Evolutionary conservation across 2,329 filamentous ascomycete species (phyloP), one percentile per base, ranked within the genome.

Genomic region (Coniochaeta sp.): DNA sequence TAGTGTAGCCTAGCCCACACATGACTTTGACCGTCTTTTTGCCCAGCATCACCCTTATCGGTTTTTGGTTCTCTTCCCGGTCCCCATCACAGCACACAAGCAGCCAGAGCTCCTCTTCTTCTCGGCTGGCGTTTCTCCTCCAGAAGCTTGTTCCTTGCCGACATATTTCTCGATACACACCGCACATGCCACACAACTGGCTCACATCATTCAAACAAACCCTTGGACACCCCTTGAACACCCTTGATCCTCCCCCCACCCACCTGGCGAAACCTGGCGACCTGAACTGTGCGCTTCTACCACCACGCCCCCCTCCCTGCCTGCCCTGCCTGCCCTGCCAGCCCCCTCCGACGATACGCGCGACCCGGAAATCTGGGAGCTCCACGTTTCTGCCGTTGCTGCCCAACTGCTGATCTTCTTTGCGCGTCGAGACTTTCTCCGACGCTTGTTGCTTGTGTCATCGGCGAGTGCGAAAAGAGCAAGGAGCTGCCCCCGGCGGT

Each of bases 351-450:
- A 52, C 47, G 47, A 52, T 52, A 52, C 47, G 47, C 47, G 47
- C 47, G 47, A 52, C 47, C 47, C 47, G 47, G 47, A 52, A 52
- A 52, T 52, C 47, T 52, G 47, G 47, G n/a, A 52, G 22, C 47
- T 31, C 47, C 47, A n/a, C 47, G 47, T 52, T 52, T 47, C 22
- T 47, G 43, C 22, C 43, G 47, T 52, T 52, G 54, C 54, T 43
- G 56, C 56, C 56, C 56, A 58, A 58, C 56, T 58, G 56, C 56
- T 58, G 56, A 58, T 58, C 56, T n/a, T 9, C 31, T 17, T 50
- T 17, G 47, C 47, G 47, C 47, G 47, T 52, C 47, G 47, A 52
- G 12, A 28, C 47, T 22, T 52, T 52, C 47, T 52, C n/a, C 24
- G 22, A 31, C 6, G 43, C 43, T 47, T 24, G 43, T 24, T 52